Evolutionary conservation across 495 filamentous ascomycete genomes (phyloP).

Genomic region (Penicillium longicatenatum): DNA sequence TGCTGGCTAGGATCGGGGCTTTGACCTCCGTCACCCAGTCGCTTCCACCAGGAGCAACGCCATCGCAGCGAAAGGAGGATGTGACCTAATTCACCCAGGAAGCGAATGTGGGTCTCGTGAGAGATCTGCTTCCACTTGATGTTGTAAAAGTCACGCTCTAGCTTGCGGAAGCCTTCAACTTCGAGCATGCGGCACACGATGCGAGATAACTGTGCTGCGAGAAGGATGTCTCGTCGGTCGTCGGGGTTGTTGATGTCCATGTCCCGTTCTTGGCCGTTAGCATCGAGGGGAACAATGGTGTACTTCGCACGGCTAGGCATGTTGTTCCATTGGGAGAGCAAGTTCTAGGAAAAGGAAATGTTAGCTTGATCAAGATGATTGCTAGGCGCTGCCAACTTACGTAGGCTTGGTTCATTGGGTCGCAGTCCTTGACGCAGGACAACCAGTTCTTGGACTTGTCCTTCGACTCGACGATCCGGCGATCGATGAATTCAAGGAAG

Average conservation of each 20-base stretch:
- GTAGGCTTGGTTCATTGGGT: constrained; percentile 46
- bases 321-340: constrained; percentile 53
- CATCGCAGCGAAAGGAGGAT: constrained; percentile 52
- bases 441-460: constrained; percentile 54
- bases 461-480: constrained; percentile 49
- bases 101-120: constrained; percentile 45
- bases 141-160: constrained; percentile 54
- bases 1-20: constrained; percentile 45
- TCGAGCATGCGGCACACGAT: constrained; percentile 54
- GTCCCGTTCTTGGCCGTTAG: constrained; percentile 34
- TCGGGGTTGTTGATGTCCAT: constrained; percentile 45
- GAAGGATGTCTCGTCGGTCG: constrained; percentile 46
- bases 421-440: constrained; percentile 47
- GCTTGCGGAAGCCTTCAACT: constrained; percentile 52
- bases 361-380: background rate
- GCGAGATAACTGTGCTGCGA: constrained; percentile 50
- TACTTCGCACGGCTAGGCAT: constrained; percentile 55
- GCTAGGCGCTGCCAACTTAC: constrained; percentile 30
- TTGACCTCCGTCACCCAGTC: constrained; percentile 47
- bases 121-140: constrained; percentile 54
- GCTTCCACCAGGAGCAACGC: constrained; percentile 54
- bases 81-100: constrained; percentile 46
- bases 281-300: constrained; percentile 41
- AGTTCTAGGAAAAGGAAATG: constrained; percentile 30
- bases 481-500: constrained; percentile 51